Conservation (phyloP, 2,329 filamentous ascomycete genomes). For the Ceratocystis colombiana region DNA sequence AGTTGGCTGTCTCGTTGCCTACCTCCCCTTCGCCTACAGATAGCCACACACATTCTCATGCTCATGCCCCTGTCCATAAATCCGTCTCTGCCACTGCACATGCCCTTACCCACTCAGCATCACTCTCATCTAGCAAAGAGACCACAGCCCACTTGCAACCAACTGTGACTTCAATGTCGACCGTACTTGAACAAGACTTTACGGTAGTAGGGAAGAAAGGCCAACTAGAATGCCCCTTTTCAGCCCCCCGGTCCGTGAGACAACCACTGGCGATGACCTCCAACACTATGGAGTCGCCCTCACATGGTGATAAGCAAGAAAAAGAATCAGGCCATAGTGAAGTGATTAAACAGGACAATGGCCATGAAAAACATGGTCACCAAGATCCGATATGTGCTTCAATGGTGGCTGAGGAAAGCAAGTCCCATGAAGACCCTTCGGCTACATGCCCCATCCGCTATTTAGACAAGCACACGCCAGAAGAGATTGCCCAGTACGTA, state of each 20-base stretch:
- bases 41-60: neutral
- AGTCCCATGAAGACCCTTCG: constrained; percentile 42
- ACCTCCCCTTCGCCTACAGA: constrained; percentile 27
- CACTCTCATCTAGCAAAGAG: constrained; percentile 37
- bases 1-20: constrained; percentile 39
- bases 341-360: constrained; percentile 27
- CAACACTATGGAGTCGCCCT: neutral
- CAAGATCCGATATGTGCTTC: constrained; percentile 56
- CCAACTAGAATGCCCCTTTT: constrained; percentile 72
- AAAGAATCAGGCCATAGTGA: constrained; percentile 26
- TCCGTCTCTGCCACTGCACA: constrained; percentile 15
- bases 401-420: constrained; percentile 50
- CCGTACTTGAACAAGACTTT: constrained; percentile 75
- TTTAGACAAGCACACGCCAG: constrained; percentile 81
- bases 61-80: neutral
- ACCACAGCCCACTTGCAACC: constrained; percentile 39
- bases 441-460: constrained; percentile 85
- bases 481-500: constrained; percentile 88
- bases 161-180: constrained; percentile 49
- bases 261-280: neutral
- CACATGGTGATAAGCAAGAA: constrained; percentile 26
- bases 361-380: constrained; percentile 29
- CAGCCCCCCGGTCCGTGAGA: constrained; percentile 28
- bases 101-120: constrained; percentile 7
- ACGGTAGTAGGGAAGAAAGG: constrained; percentile 76